Percentiles rank a stretch among this genome's conserved stretches.
Conservation (phyloP, 1,139 yeast species). For the Protomyces inundatus region DNA sequence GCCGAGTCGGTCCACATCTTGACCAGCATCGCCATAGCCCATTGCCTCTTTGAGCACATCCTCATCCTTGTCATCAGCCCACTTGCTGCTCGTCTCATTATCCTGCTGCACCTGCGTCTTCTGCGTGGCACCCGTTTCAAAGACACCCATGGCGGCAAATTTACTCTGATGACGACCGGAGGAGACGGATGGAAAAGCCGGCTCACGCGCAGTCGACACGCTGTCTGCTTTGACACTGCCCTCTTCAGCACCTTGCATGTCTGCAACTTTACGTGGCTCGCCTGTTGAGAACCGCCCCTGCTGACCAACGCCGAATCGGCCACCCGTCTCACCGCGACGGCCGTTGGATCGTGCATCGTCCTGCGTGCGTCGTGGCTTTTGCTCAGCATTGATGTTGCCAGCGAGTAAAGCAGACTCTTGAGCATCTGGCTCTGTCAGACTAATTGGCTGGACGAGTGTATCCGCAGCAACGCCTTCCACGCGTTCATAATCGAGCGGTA, state of each 20-base stretch:
- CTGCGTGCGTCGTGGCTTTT: conserved; percentile 15
- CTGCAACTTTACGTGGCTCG: conserved; percentile 1
- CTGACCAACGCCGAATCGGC: background rate
- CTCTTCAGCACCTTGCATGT: background rate
- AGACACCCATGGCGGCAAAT: conserved; percentile 16
- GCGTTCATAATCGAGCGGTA: conserved; percentile 21
- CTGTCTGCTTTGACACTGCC: background rate
- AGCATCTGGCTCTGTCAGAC: conserved; percentile 5
- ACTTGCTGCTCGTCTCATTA: conserved; percentile 1
- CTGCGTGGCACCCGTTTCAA: conserved; percentile 5
- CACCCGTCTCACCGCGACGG: conserved; percentile 2
- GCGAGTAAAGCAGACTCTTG: conserved; percentile 11
- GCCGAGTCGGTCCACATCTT: conserved; percentile 11
- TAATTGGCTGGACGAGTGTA: conserved; percentile 11
- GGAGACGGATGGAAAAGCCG: background rate
- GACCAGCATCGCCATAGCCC: conserved; percentile 15
- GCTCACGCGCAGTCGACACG: background rate
- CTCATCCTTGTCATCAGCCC: conserved; percentile 23
- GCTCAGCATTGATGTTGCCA: conserved; percentile 23
- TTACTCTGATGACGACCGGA: conserved; percentile 14
- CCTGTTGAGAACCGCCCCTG: background rate
- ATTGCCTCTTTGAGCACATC: conserved; percentile 21
- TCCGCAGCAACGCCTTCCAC: conserved; percentile 6
- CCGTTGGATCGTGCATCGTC: conserved; percentile 11
- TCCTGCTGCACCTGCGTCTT: background rate